Base-by-base conservation (phyloP, 23 red algal species). In the Rhodosorus marinus region DNA sequence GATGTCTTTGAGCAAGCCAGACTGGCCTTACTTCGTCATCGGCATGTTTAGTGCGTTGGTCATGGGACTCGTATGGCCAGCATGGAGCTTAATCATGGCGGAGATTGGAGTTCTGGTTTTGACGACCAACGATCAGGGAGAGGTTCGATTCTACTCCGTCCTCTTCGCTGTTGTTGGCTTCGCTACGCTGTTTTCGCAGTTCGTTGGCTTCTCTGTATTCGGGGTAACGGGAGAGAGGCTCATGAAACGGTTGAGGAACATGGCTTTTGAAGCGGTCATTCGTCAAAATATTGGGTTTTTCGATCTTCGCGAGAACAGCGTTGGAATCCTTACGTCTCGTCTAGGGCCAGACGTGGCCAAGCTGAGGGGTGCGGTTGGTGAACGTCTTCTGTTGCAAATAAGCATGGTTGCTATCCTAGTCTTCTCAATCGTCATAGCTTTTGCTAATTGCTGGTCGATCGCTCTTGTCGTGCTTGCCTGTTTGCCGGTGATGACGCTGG, bases 231-330 rank as follows among this genome's bases (percentile, higher is more conserved):
- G 90, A 28, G 90, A 98, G 52, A 57, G 67, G 36, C 59, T 98
- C 17, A 75, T 80, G 21, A 46, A 67, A 29, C 72, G 82, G 60
- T 52, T 98, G 34, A 74, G 90, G 20, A 31, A 53, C 5, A 33
- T 55, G 49, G 56, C 77, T 24, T 98, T 98, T 55, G 35, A 65
- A 22, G 53, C 62, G 29, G 33, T 98, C n/a, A 59, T 98, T 15
- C 56, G 58, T 23, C 79, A 85, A 61, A 80, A 92, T 5, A 70
- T 92, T 47, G 73, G 59, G 20, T 92, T 80, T 52, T 92, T 92
- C 33, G 83, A 92, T 53, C 42, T 27, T 14, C 63, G 70, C 22
- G 50, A 80, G 54, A 51, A 84, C 33, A 66, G 56, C 30, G 67
- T 74, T 31, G 79, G 79, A n/a, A n/a, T n/a, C n/a, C n/a, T n/a